These are phyloP conservation scores for Chloromonas sp. DNA, from an alignment of 163 green algal genomes.

Conservation along the genomic window DNA sequence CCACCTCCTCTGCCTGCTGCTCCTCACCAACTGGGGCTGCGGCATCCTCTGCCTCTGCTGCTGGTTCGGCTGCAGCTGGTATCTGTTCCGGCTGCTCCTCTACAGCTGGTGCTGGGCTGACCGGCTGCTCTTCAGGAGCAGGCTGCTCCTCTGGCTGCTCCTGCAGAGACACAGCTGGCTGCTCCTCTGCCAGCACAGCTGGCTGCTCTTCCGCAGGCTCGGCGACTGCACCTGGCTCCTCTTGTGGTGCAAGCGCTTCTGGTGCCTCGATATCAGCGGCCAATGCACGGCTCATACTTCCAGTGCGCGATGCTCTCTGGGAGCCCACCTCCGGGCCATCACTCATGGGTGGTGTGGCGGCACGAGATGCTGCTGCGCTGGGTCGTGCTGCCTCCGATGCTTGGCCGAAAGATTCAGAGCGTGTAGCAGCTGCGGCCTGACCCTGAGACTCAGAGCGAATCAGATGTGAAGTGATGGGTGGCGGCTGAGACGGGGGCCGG, in stretches of 20 bases:
- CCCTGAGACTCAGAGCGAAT: too few species aligned
- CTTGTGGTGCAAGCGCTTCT: too few species aligned
- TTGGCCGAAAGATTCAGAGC: too few species aligned
- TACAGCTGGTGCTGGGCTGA: background rate
- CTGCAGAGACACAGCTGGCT: background rate
- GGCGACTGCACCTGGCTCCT: too few species aligned
- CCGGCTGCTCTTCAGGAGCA: background rate
- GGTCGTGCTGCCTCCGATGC: too few species aligned
- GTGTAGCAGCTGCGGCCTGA: too few species aligned
- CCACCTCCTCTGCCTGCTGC: background rate
- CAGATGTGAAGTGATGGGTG: background rate
- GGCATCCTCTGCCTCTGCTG: background rate
- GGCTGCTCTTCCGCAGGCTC: background rate
- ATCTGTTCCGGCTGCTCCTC: background rate
- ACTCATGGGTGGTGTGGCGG: too few species aligned
- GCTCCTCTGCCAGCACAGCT: background rate
- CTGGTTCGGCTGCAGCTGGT: background rate
- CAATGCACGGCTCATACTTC: too few species aligned
- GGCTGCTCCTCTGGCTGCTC: background rate
- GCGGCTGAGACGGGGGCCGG: background rate
- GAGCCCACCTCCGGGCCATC: too few species aligned
- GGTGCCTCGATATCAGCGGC: too few species aligned
- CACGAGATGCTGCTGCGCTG: too few species aligned
- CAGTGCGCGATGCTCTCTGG: too few species aligned
- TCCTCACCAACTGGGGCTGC: background rate